Evolutionary conservation across 2,329 filamentous ascomycete genomes (phyloP).

Genomic region (Exserohilum rostratum): DNA sequence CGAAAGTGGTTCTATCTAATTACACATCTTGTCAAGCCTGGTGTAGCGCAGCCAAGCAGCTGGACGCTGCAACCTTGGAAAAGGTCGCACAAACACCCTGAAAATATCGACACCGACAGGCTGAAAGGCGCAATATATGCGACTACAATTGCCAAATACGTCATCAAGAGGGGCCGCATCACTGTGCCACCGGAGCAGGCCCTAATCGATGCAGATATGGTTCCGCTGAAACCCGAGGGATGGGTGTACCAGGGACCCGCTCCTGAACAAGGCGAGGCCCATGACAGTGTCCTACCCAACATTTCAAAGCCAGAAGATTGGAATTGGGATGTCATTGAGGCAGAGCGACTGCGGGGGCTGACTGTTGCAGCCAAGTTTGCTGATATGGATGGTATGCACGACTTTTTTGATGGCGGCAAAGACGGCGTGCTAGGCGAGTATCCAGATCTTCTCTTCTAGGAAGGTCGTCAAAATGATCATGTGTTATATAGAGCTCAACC

Average conservation of each 20-base stretch:
- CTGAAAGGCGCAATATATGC: conserved; percentile 55
- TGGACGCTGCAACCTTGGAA: conserved; percentile 57
- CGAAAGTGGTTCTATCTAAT: conserved; percentile 59
- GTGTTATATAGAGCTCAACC: no score
- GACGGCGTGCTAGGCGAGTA: conserved; percentile 54
- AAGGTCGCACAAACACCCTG: conserved; percentile 25
- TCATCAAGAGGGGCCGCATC: conserved; percentile 64
- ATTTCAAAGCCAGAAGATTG: conserved; percentile 52
- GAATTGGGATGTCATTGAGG: conserved; percentile 67
- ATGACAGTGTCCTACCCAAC: conserved; percentile 33
- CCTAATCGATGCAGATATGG: conserved; percentile 71
- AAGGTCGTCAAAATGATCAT: no score
- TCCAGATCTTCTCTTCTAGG: conserved; percentile 40
- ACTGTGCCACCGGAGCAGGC: conserved; percentile 84
- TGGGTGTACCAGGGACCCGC: conserved; percentile 32
- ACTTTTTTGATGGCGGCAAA: conserved; percentile 55
- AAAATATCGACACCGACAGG: conserved; percentile 38
- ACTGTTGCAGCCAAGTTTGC: conserved; percentile 62
- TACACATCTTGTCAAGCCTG: conserved; percentile 55
- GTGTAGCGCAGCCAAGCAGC: conserved; percentile 48
- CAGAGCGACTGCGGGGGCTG: conserved; percentile 62
- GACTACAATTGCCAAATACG: conserved; percentile 58
- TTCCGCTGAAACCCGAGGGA: conserved; percentile 75
- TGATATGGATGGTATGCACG: conserved; percentile 59
- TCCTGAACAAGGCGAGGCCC: conserved; percentile 15